These are phyloP conservation scores for Pascua guehoae DNA, from an alignment of 1,284 basidiomycete genomes.

Conservation along the genomic window DNA sequence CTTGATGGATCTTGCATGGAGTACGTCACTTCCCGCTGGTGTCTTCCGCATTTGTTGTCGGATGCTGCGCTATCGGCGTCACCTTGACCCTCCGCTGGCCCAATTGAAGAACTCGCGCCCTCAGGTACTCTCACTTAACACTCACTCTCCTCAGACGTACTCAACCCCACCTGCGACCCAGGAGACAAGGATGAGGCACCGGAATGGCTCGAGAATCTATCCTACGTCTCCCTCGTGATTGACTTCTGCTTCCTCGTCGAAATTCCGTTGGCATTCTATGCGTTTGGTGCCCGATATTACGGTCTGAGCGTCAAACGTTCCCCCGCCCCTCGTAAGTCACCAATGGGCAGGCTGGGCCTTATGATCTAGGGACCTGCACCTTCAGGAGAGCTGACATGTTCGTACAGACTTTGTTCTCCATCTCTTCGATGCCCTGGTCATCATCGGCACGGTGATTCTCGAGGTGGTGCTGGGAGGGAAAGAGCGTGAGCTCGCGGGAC, in stretches of 20 bases:
- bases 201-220: constrained; percentile 60
- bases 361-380: no score
- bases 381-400: background rate
- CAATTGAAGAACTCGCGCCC: no score
- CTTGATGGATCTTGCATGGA: no score
- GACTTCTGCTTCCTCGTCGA: constrained; percentile 64
- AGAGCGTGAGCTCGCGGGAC: constrained; percentile 59
- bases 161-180: constrained; percentile 1
- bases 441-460: constrained; percentile 66
- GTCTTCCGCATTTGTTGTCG: no score
- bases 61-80: no score
- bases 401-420: constrained; percentile 52
- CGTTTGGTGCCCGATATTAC: constrained; percentile 53
- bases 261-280: constrained; percentile 65
- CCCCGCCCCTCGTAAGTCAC: no score
- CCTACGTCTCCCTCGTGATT: constrained; percentile 58
- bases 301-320: constrained; percentile 5
- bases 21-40: no score
- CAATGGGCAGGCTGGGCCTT: no score
- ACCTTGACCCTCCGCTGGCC: no score
- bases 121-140: no score
- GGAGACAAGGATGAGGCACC: constrained; percentile 49
- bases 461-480: constrained; percentile 64
- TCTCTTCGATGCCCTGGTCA: constrained; percentile 66
- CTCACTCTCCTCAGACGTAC: background rate